A percentile compares a stretch with the other conserved stretches of the same genome.
Conservation (phyloP, 1,139 yeast genomes). For the Lizanozyma gosingica region DNA sequence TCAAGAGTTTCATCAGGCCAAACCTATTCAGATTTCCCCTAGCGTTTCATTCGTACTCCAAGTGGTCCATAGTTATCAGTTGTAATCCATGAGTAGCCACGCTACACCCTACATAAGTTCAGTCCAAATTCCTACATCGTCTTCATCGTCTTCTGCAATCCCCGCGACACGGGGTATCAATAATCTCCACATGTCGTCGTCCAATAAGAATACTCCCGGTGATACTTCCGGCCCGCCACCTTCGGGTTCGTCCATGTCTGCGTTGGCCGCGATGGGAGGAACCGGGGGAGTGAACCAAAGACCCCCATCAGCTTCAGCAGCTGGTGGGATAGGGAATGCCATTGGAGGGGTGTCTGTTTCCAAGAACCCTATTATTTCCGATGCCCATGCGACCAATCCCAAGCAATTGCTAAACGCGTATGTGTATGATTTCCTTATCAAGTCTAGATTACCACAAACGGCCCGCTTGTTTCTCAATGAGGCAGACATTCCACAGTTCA, state of each 20-base stretch:
- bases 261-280: not conserved
- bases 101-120: not conserved
- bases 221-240: too few species aligned
- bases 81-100: not conserved
- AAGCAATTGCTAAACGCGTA: slow-evolving; percentile 73
- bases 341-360: slow-evolving; percentile 4
- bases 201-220: slow-evolving; percentile 22
- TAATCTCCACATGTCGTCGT: too few species aligned
- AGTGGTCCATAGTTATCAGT: too few species aligned
- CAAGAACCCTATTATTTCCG: slow-evolving; percentile 24
- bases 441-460: slow-evolving; percentile 61
- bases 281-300: slow-evolving; percentile 3
- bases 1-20: too few species aligned
- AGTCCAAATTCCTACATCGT: too few species aligned
- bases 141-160: slow-evolving; percentile 12
- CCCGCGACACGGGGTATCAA: too few species aligned
- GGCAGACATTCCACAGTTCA: slow-evolving; percentile 44
- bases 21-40: too few species aligned
- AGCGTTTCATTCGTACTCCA: too few species aligned
- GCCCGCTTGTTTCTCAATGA: slow-evolving; percentile 69
- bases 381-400: slow-evolving; percentile 45
- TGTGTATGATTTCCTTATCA: slow-evolving; percentile 76
- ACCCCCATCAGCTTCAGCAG: not conserved
- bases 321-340: slow-evolving; percentile 1
- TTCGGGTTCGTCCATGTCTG: slow-evolving; percentile 1